phyloP scores from a whole-genome alignment of 1,139 yeast species.

The Suhomyces wounanorum region DNA sequence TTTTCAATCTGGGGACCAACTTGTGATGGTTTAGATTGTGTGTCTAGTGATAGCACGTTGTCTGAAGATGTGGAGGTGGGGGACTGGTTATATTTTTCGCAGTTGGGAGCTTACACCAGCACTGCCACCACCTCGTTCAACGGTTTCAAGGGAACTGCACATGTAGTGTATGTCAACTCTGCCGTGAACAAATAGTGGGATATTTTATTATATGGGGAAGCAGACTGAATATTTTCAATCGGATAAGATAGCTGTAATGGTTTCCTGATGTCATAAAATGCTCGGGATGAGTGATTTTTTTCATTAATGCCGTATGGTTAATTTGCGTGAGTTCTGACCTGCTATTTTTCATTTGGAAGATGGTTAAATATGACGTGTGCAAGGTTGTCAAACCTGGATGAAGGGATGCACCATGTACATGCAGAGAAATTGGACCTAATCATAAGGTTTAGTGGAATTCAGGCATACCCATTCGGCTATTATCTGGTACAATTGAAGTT shows the following conservation, averaged over 20 bases:
- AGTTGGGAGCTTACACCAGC: conserved; percentile 91
- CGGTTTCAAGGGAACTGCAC: conserved; percentile 71
- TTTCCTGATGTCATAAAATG: too few species aligned
- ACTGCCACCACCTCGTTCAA: conserved; percentile 89
- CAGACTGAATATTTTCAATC: not conserved
- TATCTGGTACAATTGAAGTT: not conserved
- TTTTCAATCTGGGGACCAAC: conserved; percentile 97
- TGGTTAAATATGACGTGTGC: not conserved
- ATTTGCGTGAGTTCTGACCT: too few species aligned
- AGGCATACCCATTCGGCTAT: not conserved
- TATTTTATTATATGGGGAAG: not conserved
- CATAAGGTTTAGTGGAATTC: not conserved
- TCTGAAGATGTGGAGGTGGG: conserved; percentile 71
- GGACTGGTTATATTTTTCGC: conserved; percentile 87
- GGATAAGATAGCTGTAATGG: not conserved
- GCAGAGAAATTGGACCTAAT: not conserved
- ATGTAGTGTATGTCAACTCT: conserved; percentile 59
- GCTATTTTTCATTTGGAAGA: too few species aligned
- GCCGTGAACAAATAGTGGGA: conserved; percentile 19
- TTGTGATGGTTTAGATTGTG: conserved; percentile 94
- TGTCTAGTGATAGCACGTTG: conserved; percentile 54
- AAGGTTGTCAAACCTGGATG: too few species aligned
- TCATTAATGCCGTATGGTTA: not conserved
- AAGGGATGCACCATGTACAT: not conserved
- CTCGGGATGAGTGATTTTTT: too few species aligned